Evolutionary conservation across 2,329 filamentous ascomycete genomes (phyloP), one percentile per base, ranked within the genome.

Genomic region (Huntiella omanensis): DNA sequence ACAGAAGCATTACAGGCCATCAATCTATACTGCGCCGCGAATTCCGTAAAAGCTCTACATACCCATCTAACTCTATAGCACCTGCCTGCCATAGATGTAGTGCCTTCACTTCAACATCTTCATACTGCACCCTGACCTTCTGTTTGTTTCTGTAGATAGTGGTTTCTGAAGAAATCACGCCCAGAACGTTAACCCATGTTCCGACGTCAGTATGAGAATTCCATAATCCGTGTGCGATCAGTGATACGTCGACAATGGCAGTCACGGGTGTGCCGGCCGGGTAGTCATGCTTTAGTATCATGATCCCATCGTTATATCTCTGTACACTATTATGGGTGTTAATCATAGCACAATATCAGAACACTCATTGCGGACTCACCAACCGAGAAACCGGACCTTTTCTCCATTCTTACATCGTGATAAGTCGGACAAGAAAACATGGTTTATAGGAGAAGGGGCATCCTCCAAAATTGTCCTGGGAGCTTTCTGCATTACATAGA

Each of bases 341-440:
- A 28, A 28, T 10, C 22, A 28, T 10, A 10, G 22, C 22, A 10
- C 7, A 3, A 28, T 28, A 28, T 28, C 8, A 10, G 8, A 28
- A 10, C 22, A 28, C 3, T 10, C 22, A 28, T 28, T 7, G 15
- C n/a, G 17, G 12, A 45, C 76, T 64, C 70, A 94, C 88, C 87
- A 95, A 61, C 85, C 87, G 43, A 96, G 63, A 60, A 96, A 93
- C 51, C 88, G 79, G 50, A 95, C 80, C 64, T 96, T 96, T n/a
- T 76, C 73, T 36, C 73, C 73, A 11, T 64, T 52, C n/a, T 64
- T 57, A 42, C 65, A 64, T 43, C 57, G 56, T 3, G 70, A 64
- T 11, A 87, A 62, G 48, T 71, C 65, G 11, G 72, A 74, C 46
- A 88, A 66, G 50, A 85, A 75, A 50, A 33, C 15, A 12, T 32